Percentiles rank a stretch among this genome's conserved stretches.
Conservation (phyloP, 129 eudicot species). For the Sambucus nigra region DNA sequence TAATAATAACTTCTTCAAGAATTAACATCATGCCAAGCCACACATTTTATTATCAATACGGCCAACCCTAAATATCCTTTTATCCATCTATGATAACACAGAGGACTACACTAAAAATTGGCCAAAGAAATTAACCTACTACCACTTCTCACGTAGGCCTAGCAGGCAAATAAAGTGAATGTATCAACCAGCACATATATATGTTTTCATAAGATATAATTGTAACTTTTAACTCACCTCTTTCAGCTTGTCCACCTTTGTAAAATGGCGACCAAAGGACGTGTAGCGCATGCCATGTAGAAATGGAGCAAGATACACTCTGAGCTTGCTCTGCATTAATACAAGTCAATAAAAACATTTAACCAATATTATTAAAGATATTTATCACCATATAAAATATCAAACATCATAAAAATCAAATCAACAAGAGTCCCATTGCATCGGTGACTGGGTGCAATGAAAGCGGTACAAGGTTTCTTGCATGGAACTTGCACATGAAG, state of each 20-base stretch:
- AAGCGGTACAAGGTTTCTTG: too few species aligned
- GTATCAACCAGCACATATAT: too few species aligned
- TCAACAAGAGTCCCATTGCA: too few species aligned
- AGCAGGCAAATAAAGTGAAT: not conserved
- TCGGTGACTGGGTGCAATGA: too few species aligned
- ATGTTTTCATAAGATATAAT: constrained; percentile 1
- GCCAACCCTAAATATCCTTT: not conserved
- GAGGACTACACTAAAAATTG: not conserved
- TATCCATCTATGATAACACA: not conserved
- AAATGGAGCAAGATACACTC: constrained; percentile 72
- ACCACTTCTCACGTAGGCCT: not conserved
- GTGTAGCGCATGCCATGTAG: constrained; percentile 72
- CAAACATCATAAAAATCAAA: not conserved
- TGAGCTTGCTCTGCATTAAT: constrained; percentile 46
- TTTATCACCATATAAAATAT: not conserved
- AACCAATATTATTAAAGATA: not conserved
- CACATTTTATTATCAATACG: too few species aligned
- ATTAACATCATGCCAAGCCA: too few species aligned
- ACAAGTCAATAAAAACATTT: not conserved
- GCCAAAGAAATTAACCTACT: too few species aligned
- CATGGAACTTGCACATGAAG: too few species aligned
- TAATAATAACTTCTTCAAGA: too few species aligned
- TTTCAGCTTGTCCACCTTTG: constrained; percentile 63
- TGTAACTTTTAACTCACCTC: constrained; percentile 35
- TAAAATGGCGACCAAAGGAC: constrained; percentile 86